Evolutionary conservation across 2,329 filamentous ascomycete species (phyloP), one percentile per base, ranked within the genome.

Genomic region (Scolecobasidium constrictum): DNA sequence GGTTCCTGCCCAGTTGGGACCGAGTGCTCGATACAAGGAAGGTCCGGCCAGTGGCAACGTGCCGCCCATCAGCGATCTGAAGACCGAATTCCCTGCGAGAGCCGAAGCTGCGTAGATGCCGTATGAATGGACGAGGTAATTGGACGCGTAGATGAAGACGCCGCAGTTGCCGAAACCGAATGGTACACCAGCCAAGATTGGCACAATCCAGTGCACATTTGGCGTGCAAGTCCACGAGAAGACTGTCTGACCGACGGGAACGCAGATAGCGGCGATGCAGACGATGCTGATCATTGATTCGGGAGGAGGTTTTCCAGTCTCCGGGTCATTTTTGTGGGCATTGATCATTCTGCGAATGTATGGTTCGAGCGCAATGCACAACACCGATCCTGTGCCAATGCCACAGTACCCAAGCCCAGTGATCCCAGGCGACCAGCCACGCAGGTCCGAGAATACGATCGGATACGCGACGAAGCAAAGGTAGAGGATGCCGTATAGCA

Each of bases 401-500:
- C 86, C 88, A 4, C 81, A 53, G 59, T 93, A 95, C 2, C 86
- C 75, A 2, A 95, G 73, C 1, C 88, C 87, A 0, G 80, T 77
- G 26, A 83, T 40, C 1, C 83, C 80, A 0, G 81, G 68, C 2
- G 71, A 71, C 88, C 87, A 95, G 47, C 85, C 85, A 15, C 88
- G 81, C 45, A 77, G 63, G 33, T 81, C 68, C 9, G 71, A 69
- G 61, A 92, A 94, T 45, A 94, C 82, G 46, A 93, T 82, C 0
- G 87, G 87, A 58, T 93, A 93, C 11, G 85, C 86, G 13, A 93
- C 81, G 64, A 94, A 94, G 62, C 86, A 93, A 22, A 94, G 77
- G 55, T 92, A 92, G 1, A 95, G 68, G 33, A 94, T 86, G 15
- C 79, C 84, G 58, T 94, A 94, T 26, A 94, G 77, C 31, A 94